Conservation (phyloP, 2,329 filamentous ascomycete species). For the Phoma herbarum region DNA sequence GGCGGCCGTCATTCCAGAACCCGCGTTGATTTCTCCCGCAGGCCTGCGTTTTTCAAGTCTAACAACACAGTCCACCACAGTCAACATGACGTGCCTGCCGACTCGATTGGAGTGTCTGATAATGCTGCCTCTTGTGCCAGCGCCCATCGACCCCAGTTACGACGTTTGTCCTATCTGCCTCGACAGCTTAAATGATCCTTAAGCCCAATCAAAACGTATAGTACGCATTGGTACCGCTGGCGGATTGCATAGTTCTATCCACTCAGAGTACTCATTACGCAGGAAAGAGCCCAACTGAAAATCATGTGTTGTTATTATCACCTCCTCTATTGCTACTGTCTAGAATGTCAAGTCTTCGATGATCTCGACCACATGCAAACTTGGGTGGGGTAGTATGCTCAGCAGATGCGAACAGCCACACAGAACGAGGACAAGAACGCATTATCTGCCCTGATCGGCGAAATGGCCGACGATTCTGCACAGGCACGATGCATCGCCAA, state of each 20-base stretch:
- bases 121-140: neutral
- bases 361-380: neutral
- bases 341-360: neutral
- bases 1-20: too few relatives aligned
- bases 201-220: neutral
- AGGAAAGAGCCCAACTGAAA: neutral
- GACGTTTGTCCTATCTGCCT: neutral
- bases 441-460: neutral
- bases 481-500: neutral
- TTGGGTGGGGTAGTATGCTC: neutral
- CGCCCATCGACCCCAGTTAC: neutral
- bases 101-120: neutral
- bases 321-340: neutral
- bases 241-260: neutral
- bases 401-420: neutral
- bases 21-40: neutral
- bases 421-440: neutral
- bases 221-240: neutral
- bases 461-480: neutral
- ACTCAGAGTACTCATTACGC: neutral
- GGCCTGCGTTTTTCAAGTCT: neutral
- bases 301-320: neutral
- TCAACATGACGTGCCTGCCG: neutral
- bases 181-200: neutral
- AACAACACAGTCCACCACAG: neutral